phyloP scores from a whole-genome alignment of 306 rosid species.

The Echinosophora koreensis region DNA sequence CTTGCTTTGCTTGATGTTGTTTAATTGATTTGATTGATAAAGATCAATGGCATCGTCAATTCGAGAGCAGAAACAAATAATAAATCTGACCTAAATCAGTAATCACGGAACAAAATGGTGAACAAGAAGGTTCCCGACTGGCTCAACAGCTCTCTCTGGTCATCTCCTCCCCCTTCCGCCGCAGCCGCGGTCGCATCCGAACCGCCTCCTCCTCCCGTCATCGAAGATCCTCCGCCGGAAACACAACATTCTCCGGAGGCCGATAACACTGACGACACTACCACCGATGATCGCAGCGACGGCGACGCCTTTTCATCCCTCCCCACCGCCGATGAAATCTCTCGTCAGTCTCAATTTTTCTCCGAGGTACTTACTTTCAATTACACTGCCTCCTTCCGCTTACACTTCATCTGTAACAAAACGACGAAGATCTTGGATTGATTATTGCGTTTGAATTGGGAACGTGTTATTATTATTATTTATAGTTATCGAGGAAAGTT shows the following conservation, averaged over 20 bases:
- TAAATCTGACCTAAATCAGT: slow-evolving; percentile 2
- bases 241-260: slow-evolving; percentile 51
- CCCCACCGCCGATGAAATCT: slow-evolving; percentile 65
- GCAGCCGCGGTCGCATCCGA: slow-evolving; percentile 56
- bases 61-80: not conserved
- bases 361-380: slow-evolving; percentile 62
- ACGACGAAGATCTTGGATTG: not conserved
- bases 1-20: not conserved
- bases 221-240: slow-evolving; percentile 53
- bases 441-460: not conserved
- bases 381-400: not conserved
- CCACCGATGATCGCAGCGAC: not conserved
- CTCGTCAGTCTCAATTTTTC: slow-evolving; percentile 87
- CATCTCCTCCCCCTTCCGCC: slow-evolving; percentile 60
- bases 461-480: too few relatives aligned
- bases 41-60: too few relatives aligned
- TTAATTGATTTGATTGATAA: not conserved
- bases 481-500: slow-evolving; percentile 71
- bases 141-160: slow-evolving; percentile 98
- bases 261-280: not conserved
- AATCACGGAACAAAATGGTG: slow-evolving; percentile 56
- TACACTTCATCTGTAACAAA: not conserved
- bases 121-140: slow-evolving; percentile 94
- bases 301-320: slow-evolving; percentile 46
- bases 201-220: slow-evolving; percentile 51